phyloP scores from a whole-genome alignment of 345 rosid genomes.

The Carallia brachiata region DNA sequence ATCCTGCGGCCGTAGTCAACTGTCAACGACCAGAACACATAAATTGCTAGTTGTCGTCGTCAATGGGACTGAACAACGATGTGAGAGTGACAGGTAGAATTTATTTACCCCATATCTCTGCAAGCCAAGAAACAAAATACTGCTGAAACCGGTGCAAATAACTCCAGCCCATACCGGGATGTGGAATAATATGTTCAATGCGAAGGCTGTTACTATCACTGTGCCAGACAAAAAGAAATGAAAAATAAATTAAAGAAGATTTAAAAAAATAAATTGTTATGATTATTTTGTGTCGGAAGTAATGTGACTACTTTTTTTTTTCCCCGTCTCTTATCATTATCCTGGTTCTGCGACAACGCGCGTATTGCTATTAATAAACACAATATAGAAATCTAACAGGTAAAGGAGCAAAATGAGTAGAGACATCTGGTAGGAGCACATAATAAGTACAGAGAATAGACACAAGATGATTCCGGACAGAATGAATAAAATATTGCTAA shows the following conservation, averaged over 20 bases:
- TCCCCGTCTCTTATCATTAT: too few species aligned
- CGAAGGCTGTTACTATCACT: conserved; percentile 72
- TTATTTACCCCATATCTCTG: conserved; percentile 58
- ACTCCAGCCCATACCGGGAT: conserved; percentile 62
- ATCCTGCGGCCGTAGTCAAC: too few species aligned
- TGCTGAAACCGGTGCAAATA: conserved; percentile 52
- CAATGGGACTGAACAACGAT: not conserved
- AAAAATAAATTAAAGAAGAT: not conserved
- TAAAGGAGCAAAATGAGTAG: not conserved
- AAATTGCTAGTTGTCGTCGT: too few species aligned
- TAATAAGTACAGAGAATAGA: too few species aligned
- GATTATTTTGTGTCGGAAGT: too few species aligned
- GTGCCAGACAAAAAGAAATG: not conserved
- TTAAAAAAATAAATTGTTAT: not conserved
- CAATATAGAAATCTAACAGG: too few species aligned
- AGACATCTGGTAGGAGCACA: too few species aligned
- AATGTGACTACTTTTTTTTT: too few species aligned
- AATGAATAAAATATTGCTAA: too few species aligned
- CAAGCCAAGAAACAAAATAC: conserved; percentile 57
- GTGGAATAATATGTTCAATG: conserved; percentile 46
- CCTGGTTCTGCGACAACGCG: too few species aligned
- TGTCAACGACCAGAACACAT: too few species aligned
- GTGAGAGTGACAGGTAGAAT: not conserved
- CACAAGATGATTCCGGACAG: too few species aligned
- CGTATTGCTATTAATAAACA: not conserved